Conservation (phyloP, 2,329 filamentous ascomycete genomes). For the Aureobasidium namibiae region DNA sequence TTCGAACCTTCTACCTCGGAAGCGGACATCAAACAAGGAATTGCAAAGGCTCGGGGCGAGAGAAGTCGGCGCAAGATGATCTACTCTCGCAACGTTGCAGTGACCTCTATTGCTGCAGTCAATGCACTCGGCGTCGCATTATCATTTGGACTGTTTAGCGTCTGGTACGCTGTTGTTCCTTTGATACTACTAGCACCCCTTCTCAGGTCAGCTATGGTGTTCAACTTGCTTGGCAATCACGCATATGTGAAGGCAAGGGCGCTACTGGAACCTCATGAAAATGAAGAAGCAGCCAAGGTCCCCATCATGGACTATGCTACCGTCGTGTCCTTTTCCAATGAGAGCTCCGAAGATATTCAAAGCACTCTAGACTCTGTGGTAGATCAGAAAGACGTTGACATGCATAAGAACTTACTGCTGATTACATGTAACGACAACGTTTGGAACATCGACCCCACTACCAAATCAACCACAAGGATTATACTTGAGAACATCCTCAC, state of each 20-base stretch:
- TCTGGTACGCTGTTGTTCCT: conserved; percentile 8
- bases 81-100: conserved; percentile 4
- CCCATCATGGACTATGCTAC: conserved; percentile 29
- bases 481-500: conserved; percentile 40
- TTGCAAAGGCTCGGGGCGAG: not conserved
- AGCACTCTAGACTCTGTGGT: conserved; percentile 41
- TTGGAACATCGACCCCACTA: conserved; percentile 39
- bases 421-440: conserved; percentile 43
- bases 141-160: not conserved
- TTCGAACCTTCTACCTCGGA: conserved; percentile 5
- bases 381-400: conserved; percentile 34
- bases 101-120: not conserved
- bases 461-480: conserved; percentile 41
- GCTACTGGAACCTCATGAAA: conserved; percentile 32
- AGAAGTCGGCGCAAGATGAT: conserved; percentile 5
- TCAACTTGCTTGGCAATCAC: conserved; percentile 28
- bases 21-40: not conserved
- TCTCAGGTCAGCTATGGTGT: conserved; percentile 38
- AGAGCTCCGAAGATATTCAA: conserved; percentile 37
- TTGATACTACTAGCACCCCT: not conserved
- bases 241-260: conserved; percentile 24
- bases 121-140: not conserved
- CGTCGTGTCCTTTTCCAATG: conserved; percentile 44
- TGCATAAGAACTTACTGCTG: conserved; percentile 38
- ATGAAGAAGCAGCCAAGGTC: conserved; percentile 26